Conservation (phyloP, 1,284 basidiomycete species). For the Sanghuangporus baumii region DNA sequence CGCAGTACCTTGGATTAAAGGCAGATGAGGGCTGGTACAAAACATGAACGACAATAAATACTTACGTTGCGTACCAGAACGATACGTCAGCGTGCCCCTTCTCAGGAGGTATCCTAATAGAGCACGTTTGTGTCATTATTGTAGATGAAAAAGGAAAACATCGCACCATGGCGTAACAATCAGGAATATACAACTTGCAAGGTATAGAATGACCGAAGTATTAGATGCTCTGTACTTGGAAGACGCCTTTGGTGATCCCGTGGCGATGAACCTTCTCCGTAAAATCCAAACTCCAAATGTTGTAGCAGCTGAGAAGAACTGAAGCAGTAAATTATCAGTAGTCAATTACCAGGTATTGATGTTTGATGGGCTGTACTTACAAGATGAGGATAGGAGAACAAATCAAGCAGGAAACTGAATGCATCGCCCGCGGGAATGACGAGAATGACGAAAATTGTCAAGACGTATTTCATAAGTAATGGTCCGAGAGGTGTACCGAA, state of each 20-base stretch:
- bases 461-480: conserved; percentile 38
- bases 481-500: conserved; percentile 43
- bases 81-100: conserved; percentile 26
- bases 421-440: conserved; percentile 49
- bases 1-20: conserved; percentile 17
- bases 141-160: not conserved
- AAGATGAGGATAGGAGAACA: conserved; percentile 25
- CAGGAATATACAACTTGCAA: conserved; percentile 36
- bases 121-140: no score
- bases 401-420: conserved; percentile 39
- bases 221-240: conserved; percentile 38
- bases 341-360: not conserved
- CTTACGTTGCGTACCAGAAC: conserved; percentile 33
- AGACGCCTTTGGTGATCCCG: conserved; percentile 27
- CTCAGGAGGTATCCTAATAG: conserved; percentile 27
- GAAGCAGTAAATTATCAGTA: not conserved
- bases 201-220: conserved; percentile 30
- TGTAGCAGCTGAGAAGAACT: conserved; percentile 36
- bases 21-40: not conserved
- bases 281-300: conserved; percentile 37
- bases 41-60: not conserved
- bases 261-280: conserved; percentile 30
- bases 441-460: conserved; percentile 49
- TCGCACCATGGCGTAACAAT: conserved; percentile 40
- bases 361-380: conserved; percentile 16